A percentile compares a stretch with the other conserved stretches of the same genome.
Evolutionary conservation across 2,329 filamentous ascomycete genomes (phyloP).

Genomic region (Colletotrichum abscissum): DNA sequence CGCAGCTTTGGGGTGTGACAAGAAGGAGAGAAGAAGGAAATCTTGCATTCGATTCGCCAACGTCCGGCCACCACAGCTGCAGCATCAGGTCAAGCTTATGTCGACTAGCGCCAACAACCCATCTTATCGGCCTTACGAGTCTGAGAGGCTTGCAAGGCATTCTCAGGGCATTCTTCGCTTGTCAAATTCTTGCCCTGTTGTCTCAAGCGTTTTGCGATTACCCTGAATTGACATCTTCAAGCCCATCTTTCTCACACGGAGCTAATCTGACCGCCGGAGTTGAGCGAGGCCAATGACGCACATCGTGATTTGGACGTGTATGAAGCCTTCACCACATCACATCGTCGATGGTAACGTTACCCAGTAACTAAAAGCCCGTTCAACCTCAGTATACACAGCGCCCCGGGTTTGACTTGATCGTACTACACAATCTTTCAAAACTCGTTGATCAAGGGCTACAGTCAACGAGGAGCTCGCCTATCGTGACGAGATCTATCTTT

Average conservation of each 20-base stretch:
- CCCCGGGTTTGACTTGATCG: neutral
- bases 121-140: neutral
- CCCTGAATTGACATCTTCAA: neutral
- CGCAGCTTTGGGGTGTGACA: neutral
- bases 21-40: neutral
- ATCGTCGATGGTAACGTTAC: constrained; percentile 15
- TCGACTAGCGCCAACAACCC: neutral
- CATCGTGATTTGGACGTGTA: neutral
- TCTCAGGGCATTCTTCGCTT: neutral
- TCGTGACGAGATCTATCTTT: neutral
- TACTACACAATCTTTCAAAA: neutral
- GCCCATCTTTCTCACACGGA: neutral
- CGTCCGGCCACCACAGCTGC: constrained; percentile 1
- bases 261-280: constrained; percentile 19
- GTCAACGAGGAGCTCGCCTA: neutral
- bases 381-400: neutral
- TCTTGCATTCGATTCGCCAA: constrained; percentile 10
- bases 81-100: constrained; percentile 23
- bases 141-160: neutral
- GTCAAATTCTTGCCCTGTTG: neutral
- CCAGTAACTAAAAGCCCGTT: neutral
- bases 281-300: constrained; percentile 13
- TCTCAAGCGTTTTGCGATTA: neutral
- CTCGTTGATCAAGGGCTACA: neutral
- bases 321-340: neutral